Conservation (phyloP, 805 yeast species). For the Myxozyma geophila region DNA sequence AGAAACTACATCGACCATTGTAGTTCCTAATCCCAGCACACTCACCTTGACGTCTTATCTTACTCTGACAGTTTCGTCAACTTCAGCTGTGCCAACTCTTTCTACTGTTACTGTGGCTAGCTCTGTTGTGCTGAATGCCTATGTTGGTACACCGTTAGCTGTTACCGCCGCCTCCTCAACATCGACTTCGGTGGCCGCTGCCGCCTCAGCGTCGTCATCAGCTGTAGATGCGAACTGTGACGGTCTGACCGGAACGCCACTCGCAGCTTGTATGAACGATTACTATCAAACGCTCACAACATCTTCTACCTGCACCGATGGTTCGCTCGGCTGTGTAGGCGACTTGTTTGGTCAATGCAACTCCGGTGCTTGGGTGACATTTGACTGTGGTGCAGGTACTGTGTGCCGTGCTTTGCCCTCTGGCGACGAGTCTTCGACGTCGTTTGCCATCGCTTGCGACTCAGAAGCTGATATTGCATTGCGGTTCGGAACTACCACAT, state of each 20-base stretch:
- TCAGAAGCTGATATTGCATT: constrained; percentile 24
- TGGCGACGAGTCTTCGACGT: constrained; percentile 30
- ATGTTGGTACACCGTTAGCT: background rate
- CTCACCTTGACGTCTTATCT: constrained; percentile 27
- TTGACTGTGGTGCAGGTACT: constrained; percentile 66
- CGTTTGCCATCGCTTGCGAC: constrained; percentile 30
- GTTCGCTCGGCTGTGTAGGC: constrained; percentile 56
- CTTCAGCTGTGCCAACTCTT: constrained; percentile 21
- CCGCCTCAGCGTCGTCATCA: constrained; percentile 24
- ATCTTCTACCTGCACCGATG: constrained; percentile 45
- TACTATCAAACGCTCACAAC: constrained; percentile 18
- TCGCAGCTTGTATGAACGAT: constrained; percentile 28
- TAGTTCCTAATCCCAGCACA: constrained; percentile 17
- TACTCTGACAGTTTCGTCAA: constrained; percentile 6
- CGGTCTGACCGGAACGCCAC: constrained; percentile 25
- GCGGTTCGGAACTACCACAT: constrained; percentile 10
- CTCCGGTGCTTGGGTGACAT: constrained; percentile 60
- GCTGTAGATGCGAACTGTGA: constrained; percentile 6
- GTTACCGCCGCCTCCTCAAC: constrained; percentile 10
- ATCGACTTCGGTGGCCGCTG: constrained; percentile 35
- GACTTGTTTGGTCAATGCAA: constrained; percentile 63
- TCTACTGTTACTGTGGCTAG: constrained; percentile 17
- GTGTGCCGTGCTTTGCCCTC: constrained; percentile 59
- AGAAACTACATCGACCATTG: constrained; percentile 12
- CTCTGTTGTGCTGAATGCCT: background rate